Evolutionary conservation across 164 flowering plant genomes (phyloP), one percentile per base, ranked within the genome.

Genomic region (Chloranthus sessilifolius): DNA sequence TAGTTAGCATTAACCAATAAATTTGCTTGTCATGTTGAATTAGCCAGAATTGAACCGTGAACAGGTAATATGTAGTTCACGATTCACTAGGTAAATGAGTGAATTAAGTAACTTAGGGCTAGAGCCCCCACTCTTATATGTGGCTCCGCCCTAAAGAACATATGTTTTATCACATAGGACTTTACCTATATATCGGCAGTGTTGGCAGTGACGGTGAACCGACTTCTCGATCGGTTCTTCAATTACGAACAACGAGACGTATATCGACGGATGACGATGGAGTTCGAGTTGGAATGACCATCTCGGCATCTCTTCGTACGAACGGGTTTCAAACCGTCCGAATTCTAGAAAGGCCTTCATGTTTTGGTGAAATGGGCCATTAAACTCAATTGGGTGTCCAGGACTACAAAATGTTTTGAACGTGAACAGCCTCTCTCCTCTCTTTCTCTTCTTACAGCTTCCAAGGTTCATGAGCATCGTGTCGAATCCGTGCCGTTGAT

Each of bases 261-360:
- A 74, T 9, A 72, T 25, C 5, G 81, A 73, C 33, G 95, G 81
- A 14, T 83, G 83, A 25, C 76, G 80, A 49, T 71, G 60, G 25
- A 85, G 72, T 63, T 94, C 83, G 11, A 94, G 92, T 61, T 74
- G 85, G 65, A 94, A 89, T 0, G 95, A 94, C 96, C 95, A 86
- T 19, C 74, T 64, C 3, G 58, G 50, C 79, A 73, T 56, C 37
- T 74, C 70, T 25, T 40, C 36, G 27, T 63, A 38, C 6, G 52
- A 22, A 26, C 38, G 57, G 11, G 49, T 70, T 65, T 86, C 90
- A 6, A 47, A 29, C 24, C 67, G 65, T 17, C 88, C 97, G 36
- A 63, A 80, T 42, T 76, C 89, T 38, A 89, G 69, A 26, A 94
- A 75, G 6, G 63, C 67, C 23, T 61, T 59, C 3, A 94, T 79